Evolutionary conservation across 345 rosid genomes (phyloP).

Genomic region (Schrenkiella parvula): DNA sequence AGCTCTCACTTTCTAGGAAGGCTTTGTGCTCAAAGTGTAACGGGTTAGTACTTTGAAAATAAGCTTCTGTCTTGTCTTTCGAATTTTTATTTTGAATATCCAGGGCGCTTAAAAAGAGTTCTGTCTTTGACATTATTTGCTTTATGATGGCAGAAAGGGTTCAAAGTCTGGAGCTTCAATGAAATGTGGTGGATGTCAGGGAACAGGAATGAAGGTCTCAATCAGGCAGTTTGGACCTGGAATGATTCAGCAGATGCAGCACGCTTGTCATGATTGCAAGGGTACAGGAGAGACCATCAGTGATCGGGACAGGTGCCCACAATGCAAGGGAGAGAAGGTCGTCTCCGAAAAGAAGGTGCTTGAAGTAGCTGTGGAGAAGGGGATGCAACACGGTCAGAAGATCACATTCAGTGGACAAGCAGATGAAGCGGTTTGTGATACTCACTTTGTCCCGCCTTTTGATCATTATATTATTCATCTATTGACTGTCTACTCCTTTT

Average conservation of each 20-base stretch:
- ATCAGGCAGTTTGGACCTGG: constrained; percentile 85
- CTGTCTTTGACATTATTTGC: neutral
- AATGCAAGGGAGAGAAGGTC: constrained; percentile 87
- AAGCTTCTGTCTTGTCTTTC: neutral
- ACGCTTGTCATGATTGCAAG: constrained; percentile 80
- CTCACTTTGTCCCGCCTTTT: neutral
- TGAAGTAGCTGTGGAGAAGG: constrained; percentile 85
- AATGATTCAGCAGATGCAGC: constrained; percentile 97
- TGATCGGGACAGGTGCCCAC: constrained; percentile 72
- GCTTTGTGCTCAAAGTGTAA: constrained; percentile 74
- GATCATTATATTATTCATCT: neutral
- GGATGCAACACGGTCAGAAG: constrained; percentile 89
- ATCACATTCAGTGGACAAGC: constrained; percentile 91
- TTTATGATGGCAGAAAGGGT: constrained; percentile 58
- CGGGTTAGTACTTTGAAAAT: constrained; percentile 48
- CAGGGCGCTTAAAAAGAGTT: neutral
- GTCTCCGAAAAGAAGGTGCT: constrained; percentile 76
- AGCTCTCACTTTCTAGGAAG: constrained; percentile 79
- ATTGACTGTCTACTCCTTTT: neutral
- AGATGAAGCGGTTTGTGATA: constrained; percentile 67
- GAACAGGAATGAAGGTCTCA: constrained; percentile 87
- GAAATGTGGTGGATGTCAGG: constrained; percentile 76
- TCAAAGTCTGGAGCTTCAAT: constrained; percentile 82
- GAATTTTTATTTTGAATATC: neutral
- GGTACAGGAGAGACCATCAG: constrained; percentile 82